A percentile compares a stretch with the other conserved stretches of the same genome.
These are phyloP conservation scores for Echeveria elegans DNA, from an alignment of 164 flowering plant species.

Conservation along the genomic window DNA sequence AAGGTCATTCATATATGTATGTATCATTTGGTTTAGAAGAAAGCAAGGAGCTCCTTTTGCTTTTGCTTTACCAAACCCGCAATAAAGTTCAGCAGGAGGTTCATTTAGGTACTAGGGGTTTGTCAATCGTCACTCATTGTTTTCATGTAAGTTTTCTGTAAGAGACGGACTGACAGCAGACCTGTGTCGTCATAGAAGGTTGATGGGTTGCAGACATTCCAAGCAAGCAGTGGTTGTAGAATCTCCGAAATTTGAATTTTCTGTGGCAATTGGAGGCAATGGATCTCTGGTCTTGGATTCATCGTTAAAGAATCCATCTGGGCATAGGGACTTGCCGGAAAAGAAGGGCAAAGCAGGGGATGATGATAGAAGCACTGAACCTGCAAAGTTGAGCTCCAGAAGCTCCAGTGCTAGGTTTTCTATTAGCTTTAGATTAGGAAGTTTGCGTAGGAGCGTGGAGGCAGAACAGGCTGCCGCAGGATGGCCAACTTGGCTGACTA, in stretches of 20 bases:
- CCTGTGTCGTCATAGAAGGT: neutral
- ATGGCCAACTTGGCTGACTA: conserved; percentile 85
- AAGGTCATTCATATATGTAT: neutral
- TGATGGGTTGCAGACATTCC: conserved; percentile 59
- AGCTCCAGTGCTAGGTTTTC: conserved; percentile 20
- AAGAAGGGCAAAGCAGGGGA: neutral
- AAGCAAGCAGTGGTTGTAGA: conserved; percentile 30
- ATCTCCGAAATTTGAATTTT: conserved; percentile 32
- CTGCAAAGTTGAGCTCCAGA: neutral
- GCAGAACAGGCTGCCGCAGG: conserved; percentile 75
- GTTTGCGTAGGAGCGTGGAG: conserved; percentile 36
- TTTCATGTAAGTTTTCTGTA: neutral
- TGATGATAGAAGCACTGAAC: neutral
- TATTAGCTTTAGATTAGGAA: conserved; percentile 37
- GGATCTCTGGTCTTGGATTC: conserved; percentile 18
- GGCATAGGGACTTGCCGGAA: neutral
- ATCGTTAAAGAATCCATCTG: conserved; percentile 10
- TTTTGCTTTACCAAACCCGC: neutral
- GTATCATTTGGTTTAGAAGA: neutral
- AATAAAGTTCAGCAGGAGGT: neutral
- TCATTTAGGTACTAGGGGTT: neutral
- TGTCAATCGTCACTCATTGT: neutral
- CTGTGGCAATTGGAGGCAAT: conserved; percentile 13
- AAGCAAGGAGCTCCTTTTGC: neutral
- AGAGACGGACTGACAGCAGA: neutral